These are phyloP conservation scores for Rhodotorula sp. DNA, from an alignment of 1,284 basidiomycete species.

Conservation along the genomic window DNA sequence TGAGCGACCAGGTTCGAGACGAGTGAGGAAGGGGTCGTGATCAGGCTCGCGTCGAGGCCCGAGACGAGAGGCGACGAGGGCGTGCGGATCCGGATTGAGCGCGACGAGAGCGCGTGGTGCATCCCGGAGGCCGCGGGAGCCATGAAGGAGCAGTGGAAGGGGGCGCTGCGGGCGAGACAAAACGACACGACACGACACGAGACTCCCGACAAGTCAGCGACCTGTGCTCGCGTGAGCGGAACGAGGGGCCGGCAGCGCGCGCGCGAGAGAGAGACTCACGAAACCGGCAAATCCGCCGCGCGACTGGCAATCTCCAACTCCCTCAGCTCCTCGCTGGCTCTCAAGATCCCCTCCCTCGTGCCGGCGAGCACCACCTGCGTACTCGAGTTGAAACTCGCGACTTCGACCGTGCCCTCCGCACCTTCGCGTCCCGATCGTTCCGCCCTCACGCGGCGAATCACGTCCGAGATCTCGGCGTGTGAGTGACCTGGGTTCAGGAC, in stretches of 20 bases:
- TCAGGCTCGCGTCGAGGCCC: conserved; percentile 37
- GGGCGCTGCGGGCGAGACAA: conserved; percentile 30
- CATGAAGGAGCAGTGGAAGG: conserved; percentile 46
- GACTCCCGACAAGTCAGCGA: background rate
- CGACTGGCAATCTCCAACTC: conserved; percentile 42
- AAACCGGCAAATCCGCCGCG: conserved; percentile 47
- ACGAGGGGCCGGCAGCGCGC: too few species aligned
- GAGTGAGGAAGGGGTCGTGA: conserved; percentile 39
- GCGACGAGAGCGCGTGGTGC: conserved; percentile 40
- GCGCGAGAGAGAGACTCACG: conserved; percentile 31
- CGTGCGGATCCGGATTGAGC: conserved; percentile 27
- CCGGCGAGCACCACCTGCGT: conserved; percentile 46
- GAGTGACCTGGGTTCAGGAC: conserved; percentile 42
- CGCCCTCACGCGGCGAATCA: conserved; percentile 37
- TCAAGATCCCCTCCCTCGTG: conserved; percentile 43
- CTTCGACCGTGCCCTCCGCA: conserved; percentile 41
- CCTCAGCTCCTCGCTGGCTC: conserved; percentile 41
- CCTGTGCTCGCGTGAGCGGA: too few species aligned
- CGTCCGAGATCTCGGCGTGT: conserved; percentile 40
- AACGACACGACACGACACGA: too few species aligned
- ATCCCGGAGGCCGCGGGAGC: conserved; percentile 44
- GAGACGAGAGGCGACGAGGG: conserved; percentile 43
- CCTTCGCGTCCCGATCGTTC: conserved; percentile 3
- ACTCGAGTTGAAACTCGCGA: conserved; percentile 46
- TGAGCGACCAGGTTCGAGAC: conserved; percentile 42